Base-by-base conservation (phyloP, 768 basidiomycete species). In the Mrakia gelida region DNA sequence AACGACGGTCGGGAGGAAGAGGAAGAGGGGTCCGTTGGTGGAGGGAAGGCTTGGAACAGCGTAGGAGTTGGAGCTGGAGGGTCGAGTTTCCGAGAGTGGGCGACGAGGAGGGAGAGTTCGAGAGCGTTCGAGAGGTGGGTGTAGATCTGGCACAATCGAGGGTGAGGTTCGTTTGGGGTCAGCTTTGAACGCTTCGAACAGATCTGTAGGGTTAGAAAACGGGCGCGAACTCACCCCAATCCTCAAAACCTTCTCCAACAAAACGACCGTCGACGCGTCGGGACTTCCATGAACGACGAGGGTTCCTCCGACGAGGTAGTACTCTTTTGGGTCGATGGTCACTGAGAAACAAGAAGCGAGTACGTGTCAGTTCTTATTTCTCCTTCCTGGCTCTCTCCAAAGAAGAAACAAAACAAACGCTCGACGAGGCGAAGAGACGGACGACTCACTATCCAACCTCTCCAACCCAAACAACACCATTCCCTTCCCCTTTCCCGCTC, bases 181-280 rank as follows among this genome's bases (percentile, higher is more conserved):
- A 67, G 65, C 34, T 18, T n/a, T 16, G 16, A n/a, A 28, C 13
- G 13, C 6, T n/a, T 26, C 52, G 54, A 32, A 41, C n/a, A n/a
- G n/a, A n/a, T n/a, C n/a, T n/a, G n/a, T n/a, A n/a, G n/a, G n/a
- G n/a, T n/a, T n/a, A n/a, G n/a, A n/a, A n/a, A n/a, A n/a, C n/a
- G n/a, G n/a, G n/a, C n/a, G n/a, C n/a, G n/a, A n/a, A 75, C 74
- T 75, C 41, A 75, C 74, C 26, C 71, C 77, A 28, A 78, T 78
- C 30, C 71, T 56, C 16, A 78, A 28, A 16, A 73, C 70, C 43
- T 78, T 68, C 30, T 73, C 56, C 15, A 78, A 11, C 15, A 68
- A 59, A n/a, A 56, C n/a, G 11, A 56, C 16, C 5, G 52, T 52
- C 7, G 34, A 38, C n/a, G 15, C 32, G 52, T 38, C 32, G 2